Evolutionary conservation across 1,284 basidiomycete genomes (phyloP), one percentile per base, ranked within the genome.

Genomic region (Thelephora terrestris): DNA sequence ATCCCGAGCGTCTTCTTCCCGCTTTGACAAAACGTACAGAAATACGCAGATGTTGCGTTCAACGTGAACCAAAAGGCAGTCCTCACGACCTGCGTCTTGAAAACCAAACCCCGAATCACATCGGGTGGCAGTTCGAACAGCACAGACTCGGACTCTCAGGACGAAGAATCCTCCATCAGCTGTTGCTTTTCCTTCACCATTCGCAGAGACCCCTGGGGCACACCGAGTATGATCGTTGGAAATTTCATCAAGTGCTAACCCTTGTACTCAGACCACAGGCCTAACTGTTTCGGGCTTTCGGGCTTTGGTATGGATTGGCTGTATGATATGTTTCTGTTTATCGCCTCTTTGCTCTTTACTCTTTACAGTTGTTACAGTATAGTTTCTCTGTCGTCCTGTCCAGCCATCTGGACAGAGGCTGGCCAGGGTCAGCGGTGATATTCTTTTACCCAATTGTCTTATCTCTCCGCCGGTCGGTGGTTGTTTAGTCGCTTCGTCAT

Each of bases 121-220:
- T 63, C 62, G 23, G 59, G 57, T 24, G 57, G 54, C 34, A 43
- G 50, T 45, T 53, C 54, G 20, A 50, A 50, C 47, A 55, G 62
- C 54, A 57, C 59, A 47, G 56, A 61, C 47, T 57, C 62, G 52
- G 58, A 60, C 40, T 57, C 57, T 34, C 61, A 64, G 18, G 70
- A 66, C 52, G 85, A 85, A 60, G 82, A 84, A 59, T 78, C 75
- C 27, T 85, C 82, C 56, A 82, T 96, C 55, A 89, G 85, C 60
- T 97, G 94, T 63, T 96, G 91, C 63, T 97, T 97, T 64, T 92
- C 86, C 46, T 96, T 97, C 61, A 97, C 93, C 6, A 96, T 98
- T 47, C 71, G 93, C 47, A 69, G 93, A 52, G 93, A 97, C 61
- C 85, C 85, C 58, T 90, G 83, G 78, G 89, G 90, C 2, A 91